phyloP scores from a whole-genome alignment of 345 rosid species.

The Firmiana major region DNA sequence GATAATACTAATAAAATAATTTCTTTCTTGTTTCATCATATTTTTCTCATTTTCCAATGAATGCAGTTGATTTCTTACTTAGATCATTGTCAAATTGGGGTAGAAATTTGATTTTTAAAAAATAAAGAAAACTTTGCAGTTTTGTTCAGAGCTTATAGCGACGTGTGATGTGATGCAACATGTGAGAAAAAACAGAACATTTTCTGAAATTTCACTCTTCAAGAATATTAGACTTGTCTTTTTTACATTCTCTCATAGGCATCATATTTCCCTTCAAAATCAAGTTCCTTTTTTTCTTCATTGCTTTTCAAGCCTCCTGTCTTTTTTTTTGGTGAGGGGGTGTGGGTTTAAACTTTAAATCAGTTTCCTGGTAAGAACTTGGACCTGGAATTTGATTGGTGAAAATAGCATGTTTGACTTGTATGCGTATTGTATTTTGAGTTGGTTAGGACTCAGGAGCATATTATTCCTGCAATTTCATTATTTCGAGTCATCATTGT shows the following conservation, averaged over 20 bases:
- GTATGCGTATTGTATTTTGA: not conserved
- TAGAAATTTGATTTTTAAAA: not conserved
- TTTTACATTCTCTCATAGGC: not conserved
- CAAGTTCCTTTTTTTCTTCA: not conserved
- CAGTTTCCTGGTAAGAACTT: not conserved
- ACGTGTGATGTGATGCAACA: slow-evolving; percentile 15
- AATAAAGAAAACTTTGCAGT: not conserved
- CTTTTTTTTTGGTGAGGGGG: not conserved
- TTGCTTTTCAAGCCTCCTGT: not conserved
- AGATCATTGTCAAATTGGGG: not conserved
- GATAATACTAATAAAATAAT: not conserved
- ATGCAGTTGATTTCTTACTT: slow-evolving; percentile 2
- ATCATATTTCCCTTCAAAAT: slow-evolving; percentile 6
- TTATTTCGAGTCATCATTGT: not conserved
- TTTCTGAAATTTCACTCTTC: not conserved
- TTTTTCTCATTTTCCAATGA: not conserved
- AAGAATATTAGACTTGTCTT: not conserved
- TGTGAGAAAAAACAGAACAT: not conserved
- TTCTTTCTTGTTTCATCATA: not conserved
- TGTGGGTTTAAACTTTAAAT: not conserved
- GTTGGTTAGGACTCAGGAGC: too few relatives aligned
- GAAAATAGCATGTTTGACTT: slow-evolving; percentile 8
- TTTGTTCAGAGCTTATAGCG: slow-evolving; percentile 9
- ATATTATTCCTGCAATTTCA: not conserved
- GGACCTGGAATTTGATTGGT: not conserved